Conservation (phyloP, 2,329 filamentous ascomycete genomes). For the Teratosphaeria viscida region DNA sequence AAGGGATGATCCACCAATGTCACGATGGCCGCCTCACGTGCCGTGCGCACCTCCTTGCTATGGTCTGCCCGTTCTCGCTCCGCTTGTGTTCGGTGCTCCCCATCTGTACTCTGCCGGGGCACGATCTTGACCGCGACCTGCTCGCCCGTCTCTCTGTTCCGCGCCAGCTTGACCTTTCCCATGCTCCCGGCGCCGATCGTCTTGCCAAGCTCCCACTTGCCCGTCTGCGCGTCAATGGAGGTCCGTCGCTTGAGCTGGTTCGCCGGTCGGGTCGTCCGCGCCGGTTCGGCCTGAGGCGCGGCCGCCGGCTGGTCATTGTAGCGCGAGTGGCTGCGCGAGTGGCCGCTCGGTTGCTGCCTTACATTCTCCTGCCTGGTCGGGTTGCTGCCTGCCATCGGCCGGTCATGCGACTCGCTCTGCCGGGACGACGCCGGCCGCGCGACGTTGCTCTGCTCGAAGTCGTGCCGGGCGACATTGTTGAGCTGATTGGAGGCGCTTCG, state of each 20-base stretch:
- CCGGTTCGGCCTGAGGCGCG: constrained; percentile 6
- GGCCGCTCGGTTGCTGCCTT: constrained; percentile 33
- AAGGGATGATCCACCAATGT: constrained; percentile 89
- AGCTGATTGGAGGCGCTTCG: constrained; percentile 38
- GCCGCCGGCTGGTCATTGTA: constrained; percentile 33
- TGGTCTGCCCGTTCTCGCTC: constrained; percentile 86
- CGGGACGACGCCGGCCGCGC: constrained; percentile 45
- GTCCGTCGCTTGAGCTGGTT: constrained; percentile 43
- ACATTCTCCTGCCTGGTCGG: constrained; percentile 42
- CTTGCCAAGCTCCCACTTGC: constrained; percentile 91
- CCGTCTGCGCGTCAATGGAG: constrained; percentile 79
- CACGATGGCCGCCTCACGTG: constrained; percentile 90
- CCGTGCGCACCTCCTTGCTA: constrained; percentile 91
- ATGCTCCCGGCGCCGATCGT: constrained; percentile 96
- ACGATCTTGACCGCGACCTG: constrained; percentile 98
- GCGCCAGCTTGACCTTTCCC: constrained; percentile 96
- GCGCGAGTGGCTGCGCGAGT: constrained; percentile 28
- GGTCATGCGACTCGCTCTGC: constrained; percentile 56
- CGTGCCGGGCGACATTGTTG: constrained; percentile 50
- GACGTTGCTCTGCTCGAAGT: constrained; percentile 63
- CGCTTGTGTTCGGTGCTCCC: constrained; percentile 57
- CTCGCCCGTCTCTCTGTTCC: constrained; percentile 80
- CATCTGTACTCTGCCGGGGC: constrained; percentile 73
- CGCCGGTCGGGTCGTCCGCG: background rate
- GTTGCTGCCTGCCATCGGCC: constrained; percentile 18